Conservation (phyloP, 2,329 filamentous ascomycete genomes). For the Calonectria pseudoturangicola region DNA sequence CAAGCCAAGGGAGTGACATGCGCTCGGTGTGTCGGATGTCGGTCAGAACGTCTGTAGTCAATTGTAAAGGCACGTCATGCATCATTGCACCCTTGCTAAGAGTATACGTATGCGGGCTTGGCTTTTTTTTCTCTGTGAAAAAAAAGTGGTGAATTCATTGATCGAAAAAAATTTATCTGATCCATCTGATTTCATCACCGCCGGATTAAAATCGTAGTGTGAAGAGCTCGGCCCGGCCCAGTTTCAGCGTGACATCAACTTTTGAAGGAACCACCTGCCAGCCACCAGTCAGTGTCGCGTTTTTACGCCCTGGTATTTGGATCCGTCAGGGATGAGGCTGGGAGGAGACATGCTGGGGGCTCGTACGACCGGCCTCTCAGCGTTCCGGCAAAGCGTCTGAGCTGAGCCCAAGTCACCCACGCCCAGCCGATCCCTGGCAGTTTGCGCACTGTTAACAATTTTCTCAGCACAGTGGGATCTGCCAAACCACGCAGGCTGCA, state of each 20-base stretch:
- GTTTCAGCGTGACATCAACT: conserved; percentile 24
- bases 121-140: no score
- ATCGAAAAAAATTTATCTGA: conserved; percentile 27
- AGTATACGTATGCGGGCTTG: conserved; percentile 32
- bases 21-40: conserved; percentile 29
- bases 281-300: background rate
- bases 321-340: conserved; percentile 27
- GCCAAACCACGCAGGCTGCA: conserved; percentile 40
- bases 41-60: conserved; percentile 2
- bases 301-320: conserved; percentile 20
- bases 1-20: conserved; percentile 29
- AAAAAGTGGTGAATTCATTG: background rate
- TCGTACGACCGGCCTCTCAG: conserved; percentile 47
- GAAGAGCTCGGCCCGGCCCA: conserved; percentile 12
- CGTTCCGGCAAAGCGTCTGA: conserved; percentile 36
- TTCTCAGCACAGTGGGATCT: conserved; percentile 30
- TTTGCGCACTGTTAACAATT: conserved; percentile 34
- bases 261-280: conserved; percentile 37
- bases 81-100: conserved; percentile 34
- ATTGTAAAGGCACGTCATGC: conserved; percentile 28
- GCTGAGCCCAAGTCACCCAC: conserved; percentile 26
- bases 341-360: conserved; percentile 16
- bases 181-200: conserved; percentile 37
- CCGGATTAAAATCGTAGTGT: conserved; percentile 14
- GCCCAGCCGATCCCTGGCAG: conserved; percentile 28